Base-by-base conservation (phyloP, 176 grass and related monocot genomes). In the Olyra latifolia region DNA sequence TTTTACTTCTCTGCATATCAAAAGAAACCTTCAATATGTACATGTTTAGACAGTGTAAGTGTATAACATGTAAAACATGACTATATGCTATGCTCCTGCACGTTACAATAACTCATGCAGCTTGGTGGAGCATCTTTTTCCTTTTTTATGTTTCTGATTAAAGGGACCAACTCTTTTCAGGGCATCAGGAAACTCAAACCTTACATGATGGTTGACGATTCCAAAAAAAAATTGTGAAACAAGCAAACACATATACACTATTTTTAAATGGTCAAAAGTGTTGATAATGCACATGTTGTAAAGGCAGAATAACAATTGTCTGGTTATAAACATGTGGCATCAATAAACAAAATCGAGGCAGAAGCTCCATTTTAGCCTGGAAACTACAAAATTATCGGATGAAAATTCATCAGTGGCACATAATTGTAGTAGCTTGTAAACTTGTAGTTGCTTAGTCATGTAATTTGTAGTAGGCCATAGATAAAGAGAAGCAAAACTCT, bases 1-100 rank as follows among this genome's bases (percentile, higher is more conserved):
- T 81, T 50, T 82, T 89, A 77, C 46, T 89, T 78, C 91, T 92
- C 95, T 98, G 92, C 77, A 88, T 30, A 39, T 60, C 1, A 61
- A 56, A 82, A 41, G 32, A 50, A 83, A 49, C 20, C 22, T 68
- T 78, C 40, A 89, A 24, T 64, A 47, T 44, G 2, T 61, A 59
- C 28, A 61, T 23, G 8, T 3, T 66, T 58, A 15, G 39, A 28
- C 19, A 28, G 41, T 38, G 5, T 35, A 35, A 35, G 32, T 4
- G 32, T 4, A 76, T 62, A 69, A 19, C 24, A 87, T 42, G 4
- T 57, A 69, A 69, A 55, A 75, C 35, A 79, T 57, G 38, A 75
- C 1, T 28, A 42, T 15, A 19, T 30, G 50, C 1, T 15, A 81
- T 23, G 71, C 40, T 43, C 39, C 12, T 79, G 63, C 15, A 62